Evolutionary conservation across 2,329 filamentous ascomycete genomes (phyloP).

Genomic region (Mollisiaceae sp.): DNA sequence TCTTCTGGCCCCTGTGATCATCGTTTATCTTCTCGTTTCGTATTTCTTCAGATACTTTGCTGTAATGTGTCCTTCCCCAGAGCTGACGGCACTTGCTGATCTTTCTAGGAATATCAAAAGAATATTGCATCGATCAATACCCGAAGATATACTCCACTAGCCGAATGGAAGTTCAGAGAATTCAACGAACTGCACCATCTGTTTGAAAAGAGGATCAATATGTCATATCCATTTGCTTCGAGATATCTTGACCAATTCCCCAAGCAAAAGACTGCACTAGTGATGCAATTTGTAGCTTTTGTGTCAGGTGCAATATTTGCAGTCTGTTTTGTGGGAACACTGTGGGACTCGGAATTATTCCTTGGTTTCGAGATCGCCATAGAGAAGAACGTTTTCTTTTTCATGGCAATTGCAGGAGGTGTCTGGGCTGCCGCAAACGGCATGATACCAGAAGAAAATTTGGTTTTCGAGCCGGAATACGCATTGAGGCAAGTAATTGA

Average conservation of each 20-base stretch:
- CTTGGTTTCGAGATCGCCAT: constrained; percentile 89
- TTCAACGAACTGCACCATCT: constrained; percentile 96
- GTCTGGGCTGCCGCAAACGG: constrained; percentile 85
- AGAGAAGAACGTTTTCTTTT: constrained; percentile 89
- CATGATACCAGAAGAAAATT: constrained; percentile 83
- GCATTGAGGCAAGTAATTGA: constrained; percentile 88
- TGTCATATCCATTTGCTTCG: constrained; percentile 93
- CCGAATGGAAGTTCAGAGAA: constrained; percentile 97
- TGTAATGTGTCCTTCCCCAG: constrained; percentile 52
- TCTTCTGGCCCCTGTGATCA: constrained; percentile 82
- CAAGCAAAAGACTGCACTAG: constrained; percentile 88
- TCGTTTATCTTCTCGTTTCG: constrained; percentile 84
- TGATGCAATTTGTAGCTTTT: constrained; percentile 85
- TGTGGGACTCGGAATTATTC: constrained; percentile 91
- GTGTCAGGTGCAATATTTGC: constrained; percentile 85
- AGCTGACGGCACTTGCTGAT: constrained; percentile 24
- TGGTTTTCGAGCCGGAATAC: constrained; percentile 90
- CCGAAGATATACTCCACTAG: constrained; percentile 88
- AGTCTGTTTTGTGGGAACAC: constrained; percentile 79
- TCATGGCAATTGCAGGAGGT: constrained; percentile 80
- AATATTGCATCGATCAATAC: constrained; percentile 88
- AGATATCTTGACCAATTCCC: constrained; percentile 96
- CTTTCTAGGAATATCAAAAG: constrained; percentile 82
- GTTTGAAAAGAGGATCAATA: constrained; percentile 86
- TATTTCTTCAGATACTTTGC: constrained; percentile 97